These are phyloP conservation scores for Colletotrichum sp. DNA, from an alignment of 2,329 filamentous ascomycete species.

Conservation along the genomic window DNA sequence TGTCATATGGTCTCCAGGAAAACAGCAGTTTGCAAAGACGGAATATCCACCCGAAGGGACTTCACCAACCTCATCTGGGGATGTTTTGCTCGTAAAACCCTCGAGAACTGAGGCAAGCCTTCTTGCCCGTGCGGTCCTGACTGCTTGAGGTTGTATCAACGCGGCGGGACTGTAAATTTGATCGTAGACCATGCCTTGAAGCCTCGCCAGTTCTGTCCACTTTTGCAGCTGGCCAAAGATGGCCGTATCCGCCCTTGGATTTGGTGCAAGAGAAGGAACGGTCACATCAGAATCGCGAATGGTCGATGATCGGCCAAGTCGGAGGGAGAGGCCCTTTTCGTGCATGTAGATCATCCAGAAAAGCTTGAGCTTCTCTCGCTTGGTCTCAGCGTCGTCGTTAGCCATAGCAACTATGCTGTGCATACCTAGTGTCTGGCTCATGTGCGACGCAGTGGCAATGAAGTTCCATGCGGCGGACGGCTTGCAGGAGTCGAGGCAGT, in stretches of 20 bases:
- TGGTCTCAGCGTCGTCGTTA: neutral
- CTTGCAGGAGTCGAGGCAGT: slow-evolving; percentile 25
- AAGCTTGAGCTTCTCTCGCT: slow-evolving; percentile 14
- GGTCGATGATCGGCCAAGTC: slow-evolving; percentile 27
- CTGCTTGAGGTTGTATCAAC: slow-evolving; percentile 20
- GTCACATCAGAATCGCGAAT: slow-evolving; percentile 31
- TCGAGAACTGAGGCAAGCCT: neutral
- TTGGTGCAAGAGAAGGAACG: neutral
- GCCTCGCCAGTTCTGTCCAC: slow-evolving; percentile 21
- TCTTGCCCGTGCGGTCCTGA: slow-evolving; percentile 21
- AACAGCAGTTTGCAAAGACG: neutral
- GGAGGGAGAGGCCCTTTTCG: slow-evolving; percentile 29
- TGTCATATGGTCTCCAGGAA: neutral
- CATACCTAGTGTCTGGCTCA: slow-evolving; percentile 24
- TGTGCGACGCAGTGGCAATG: slow-evolving; percentile 22
- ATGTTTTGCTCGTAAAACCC: neutral
- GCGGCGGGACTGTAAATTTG: slow-evolving; percentile 30
- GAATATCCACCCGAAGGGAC: neutral
- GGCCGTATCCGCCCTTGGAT: neutral
- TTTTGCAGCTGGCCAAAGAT: neutral
- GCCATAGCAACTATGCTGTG: slow-evolving; percentile 22
- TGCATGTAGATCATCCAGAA: slow-evolving; percentile 30
- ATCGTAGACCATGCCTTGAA: slow-evolving; percentile 30
- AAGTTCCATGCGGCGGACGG: slow-evolving; percentile 25
- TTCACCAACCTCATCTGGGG: neutral